These are phyloP conservation scores for Dentipellis fragilis DNA, from an alignment of 768 basidiomycete genomes.

Conservation along the genomic window DNA sequence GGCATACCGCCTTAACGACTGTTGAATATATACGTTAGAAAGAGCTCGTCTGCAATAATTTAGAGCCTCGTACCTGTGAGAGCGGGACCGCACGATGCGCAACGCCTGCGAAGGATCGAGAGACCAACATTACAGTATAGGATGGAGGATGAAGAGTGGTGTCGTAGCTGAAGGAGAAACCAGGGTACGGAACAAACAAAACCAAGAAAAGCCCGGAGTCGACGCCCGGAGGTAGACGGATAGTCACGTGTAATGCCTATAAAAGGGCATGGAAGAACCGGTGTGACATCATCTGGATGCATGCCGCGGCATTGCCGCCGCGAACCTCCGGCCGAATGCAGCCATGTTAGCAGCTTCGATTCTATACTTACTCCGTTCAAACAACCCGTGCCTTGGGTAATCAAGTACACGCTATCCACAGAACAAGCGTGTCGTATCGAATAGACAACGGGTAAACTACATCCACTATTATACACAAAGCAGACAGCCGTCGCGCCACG, in stretches of 20 bases:
- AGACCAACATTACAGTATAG: constrained; percentile 42
- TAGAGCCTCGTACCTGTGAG: constrained; percentile 33
- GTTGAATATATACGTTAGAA: constrained; percentile 7
- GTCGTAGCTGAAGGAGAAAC: background rate
- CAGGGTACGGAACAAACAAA: background rate
- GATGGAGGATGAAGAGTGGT: constrained; percentile 7
- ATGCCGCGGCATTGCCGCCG: too few relatives aligned
- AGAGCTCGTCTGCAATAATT: background rate
- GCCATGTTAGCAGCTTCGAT: too few relatives aligned
- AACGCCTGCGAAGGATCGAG: constrained; percentile 44
- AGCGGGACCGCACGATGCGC: constrained; percentile 41
- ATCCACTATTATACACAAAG: too few relatives aligned
- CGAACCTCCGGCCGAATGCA: too few relatives aligned
- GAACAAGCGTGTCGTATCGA: too few relatives aligned
- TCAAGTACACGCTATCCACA: too few relatives aligned
- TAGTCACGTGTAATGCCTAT: background rate
- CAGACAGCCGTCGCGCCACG: too few relatives aligned
- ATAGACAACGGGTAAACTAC: too few relatives aligned
- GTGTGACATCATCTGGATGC: too few relatives aligned
- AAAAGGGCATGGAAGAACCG: too few relatives aligned
- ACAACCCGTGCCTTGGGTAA: too few relatives aligned
- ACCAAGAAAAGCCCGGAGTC: background rate
- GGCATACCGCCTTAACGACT: constrained; percentile 59
- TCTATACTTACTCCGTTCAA: too few relatives aligned
- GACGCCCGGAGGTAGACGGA: background rate